phyloP scores from a whole-genome alignment of 2,329 filamentous ascomycete genomes.

The Colletotrichum limetticola region DNA sequence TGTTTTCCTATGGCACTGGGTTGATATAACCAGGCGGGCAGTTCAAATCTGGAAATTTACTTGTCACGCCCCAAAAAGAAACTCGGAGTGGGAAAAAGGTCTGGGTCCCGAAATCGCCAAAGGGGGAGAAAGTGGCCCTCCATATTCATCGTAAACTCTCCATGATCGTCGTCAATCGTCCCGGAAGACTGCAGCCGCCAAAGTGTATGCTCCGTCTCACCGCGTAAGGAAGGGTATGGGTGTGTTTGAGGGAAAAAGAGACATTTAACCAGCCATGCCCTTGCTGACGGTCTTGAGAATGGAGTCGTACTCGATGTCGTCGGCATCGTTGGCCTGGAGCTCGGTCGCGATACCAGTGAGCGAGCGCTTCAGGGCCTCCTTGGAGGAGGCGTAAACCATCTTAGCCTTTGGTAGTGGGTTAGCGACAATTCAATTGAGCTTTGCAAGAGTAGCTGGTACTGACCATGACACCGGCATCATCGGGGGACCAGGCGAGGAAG shows the following conservation, averaged over 20 bases:
- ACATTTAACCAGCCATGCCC: slow-evolving; percentile 62
- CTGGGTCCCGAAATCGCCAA: slow-evolving; percentile 29
- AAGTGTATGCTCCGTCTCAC: slow-evolving; percentile 37
- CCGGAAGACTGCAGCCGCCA: slow-evolving; percentile 37
- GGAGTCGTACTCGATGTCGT: slow-evolving; percentile 83
- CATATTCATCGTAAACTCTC: slow-evolving; percentile 39
- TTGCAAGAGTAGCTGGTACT: slow-evolving; percentile 44
- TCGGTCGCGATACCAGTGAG: slow-evolving; percentile 80
- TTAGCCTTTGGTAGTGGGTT: slow-evolving; percentile 68
- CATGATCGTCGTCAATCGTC: slow-evolving; percentile 40
- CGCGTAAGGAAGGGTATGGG: slow-evolving; percentile 26
- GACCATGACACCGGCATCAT: slow-evolving; percentile 84
- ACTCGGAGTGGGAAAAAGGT: slow-evolving; percentile 29
- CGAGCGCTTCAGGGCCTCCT: slow-evolving; percentile 84
- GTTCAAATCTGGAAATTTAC: slow-evolving; percentile 45
- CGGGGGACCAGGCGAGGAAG: slow-evolving; percentile 83
- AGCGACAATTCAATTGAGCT: slow-evolving; percentile 6
- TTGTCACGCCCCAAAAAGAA: slow-evolving; percentile 43
- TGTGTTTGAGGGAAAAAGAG: neutral
- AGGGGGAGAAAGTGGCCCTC: slow-evolving; percentile 37
- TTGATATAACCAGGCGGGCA: slow-evolving; percentile 46
- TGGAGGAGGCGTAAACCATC: slow-evolving; percentile 92
- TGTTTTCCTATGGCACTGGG: slow-evolving; percentile 41
- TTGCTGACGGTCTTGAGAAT: slow-evolving; percentile 76
- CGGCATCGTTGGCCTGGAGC: slow-evolving; percentile 84